These are phyloP conservation scores for Talaromyces sp. DNA, from an alignment of 2,329 filamentous ascomycete genomes.

Conservation along the genomic window DNA sequence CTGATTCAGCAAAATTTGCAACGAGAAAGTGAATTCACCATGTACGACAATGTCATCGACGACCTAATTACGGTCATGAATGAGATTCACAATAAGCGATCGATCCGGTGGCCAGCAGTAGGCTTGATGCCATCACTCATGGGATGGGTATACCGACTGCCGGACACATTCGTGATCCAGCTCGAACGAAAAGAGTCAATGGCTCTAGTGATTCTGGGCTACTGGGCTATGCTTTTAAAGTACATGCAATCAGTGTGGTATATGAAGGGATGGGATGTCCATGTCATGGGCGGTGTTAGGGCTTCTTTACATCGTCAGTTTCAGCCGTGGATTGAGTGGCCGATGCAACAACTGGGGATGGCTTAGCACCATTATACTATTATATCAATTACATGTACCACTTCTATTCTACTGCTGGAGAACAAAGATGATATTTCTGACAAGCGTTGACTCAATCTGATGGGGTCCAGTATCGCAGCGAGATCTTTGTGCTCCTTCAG, in stretches of 20 bases:
- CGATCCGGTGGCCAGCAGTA: not conserved
- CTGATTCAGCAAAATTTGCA: not conserved
- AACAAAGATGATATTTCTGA: not conserved
- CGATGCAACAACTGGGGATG: not conserved
- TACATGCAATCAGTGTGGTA: constrained; percentile 33
- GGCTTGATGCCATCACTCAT: constrained; percentile 6
- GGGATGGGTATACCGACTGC: constrained; percentile 4
- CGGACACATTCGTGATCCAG: not conserved
- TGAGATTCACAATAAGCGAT: not conserved
- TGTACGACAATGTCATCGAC: not conserved
- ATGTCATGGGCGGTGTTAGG: constrained; percentile 31
- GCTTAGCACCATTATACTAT: not conserved
- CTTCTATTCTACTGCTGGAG: not conserved
- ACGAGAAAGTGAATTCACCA: not conserved
- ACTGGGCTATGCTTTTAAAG: constrained; percentile 32
- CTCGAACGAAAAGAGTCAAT: constrained; percentile 28
- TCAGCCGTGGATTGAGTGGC: constrained; percentile 12
- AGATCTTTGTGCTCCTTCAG: no score
- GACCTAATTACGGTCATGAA: not conserved
- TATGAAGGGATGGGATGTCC: constrained; percentile 32
- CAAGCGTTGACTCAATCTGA: not conserved
- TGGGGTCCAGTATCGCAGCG: no score
- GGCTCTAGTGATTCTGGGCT: constrained; percentile 27
- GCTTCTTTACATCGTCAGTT: constrained; percentile 21
- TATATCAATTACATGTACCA: not conserved